Evolutionary conservation across 805 yeast genomes (phyloP), one percentile per base, ranked within the genome.

Genomic region (Vanderwaltozyma yarrowii): DNA sequence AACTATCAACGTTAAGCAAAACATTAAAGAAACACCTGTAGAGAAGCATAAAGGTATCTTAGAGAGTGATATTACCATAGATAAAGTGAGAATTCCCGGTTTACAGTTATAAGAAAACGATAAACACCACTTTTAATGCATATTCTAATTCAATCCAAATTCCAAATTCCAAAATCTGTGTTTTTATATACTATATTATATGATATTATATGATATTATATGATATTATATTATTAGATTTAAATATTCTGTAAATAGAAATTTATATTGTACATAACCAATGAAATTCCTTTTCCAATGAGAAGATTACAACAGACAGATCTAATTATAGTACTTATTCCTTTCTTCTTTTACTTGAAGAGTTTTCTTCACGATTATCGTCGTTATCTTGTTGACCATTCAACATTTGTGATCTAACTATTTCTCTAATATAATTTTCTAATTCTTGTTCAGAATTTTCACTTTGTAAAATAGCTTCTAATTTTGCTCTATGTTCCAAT

Each of bases 361-460:
- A 63, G 13, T 45, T 52, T 1, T 45, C 57, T 12, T 38, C 46
- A 14, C 21, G 45, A 8, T 44, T 36, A 16, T 51, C 51, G 13
- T 46, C 50, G 28, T 32, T 33, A 15, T 30, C 32, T 2, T 36
- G n/a, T n/a, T n/a, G 39, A 20, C 41, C 38, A 15, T 27, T 42
- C 37, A 49, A 31, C 34, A 74, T 56, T 35, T 79, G 79, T 35
- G 73, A 71, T 31, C 78, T 73, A 4, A 88, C 78, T 10, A 81
- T 78, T 12, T 73, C 73, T 45, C 74, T 65, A 24, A 88, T 75
- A 48, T 80, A 73, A 30, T 75, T 75, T 51, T 80, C 75, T 32
- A 88, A 65, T 21, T 76, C 81, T 45, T 76, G 84, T 55, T 87
- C 95, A 3, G 89, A 85, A 51, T 85, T 79, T 4, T 79, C 94